These are phyloP conservation scores for Pascua guehoae DNA, from an alignment of 1,284 basidiomycete species.

Conservation along the genomic window DNA sequence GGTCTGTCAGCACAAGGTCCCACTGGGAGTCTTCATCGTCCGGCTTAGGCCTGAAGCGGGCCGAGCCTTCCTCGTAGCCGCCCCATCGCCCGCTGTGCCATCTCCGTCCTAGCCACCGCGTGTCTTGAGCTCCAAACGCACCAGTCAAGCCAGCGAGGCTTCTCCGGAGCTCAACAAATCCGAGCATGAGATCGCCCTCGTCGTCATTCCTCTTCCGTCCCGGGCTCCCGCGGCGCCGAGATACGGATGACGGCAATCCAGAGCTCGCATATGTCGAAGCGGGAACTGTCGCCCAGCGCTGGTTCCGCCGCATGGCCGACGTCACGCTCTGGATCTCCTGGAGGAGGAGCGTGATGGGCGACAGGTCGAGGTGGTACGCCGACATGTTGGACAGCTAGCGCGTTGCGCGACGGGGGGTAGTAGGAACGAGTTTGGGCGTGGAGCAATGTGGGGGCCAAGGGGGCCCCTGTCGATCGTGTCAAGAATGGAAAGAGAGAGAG, in stretches of 20 bases:
- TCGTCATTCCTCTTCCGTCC: conserved; percentile 18
- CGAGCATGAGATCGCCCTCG: conserved; percentile 72
- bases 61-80: not conserved
- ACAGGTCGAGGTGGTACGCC: conserved; percentile 31
- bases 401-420: too few species aligned
- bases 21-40: too few species aligned
- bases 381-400: not conserved
- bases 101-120: too few species aligned
- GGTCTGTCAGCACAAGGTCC: not conserved
- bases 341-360: conserved; percentile 43
- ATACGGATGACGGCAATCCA: conserved; percentile 29
- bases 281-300: conserved; percentile 71
- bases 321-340: conserved; percentile 86
- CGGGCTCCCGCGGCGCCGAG: conserved; percentile 1
- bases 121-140: conserved; percentile 47
- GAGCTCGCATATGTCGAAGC: conserved; percentile 28
- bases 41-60: not conserved
- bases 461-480: too few species aligned
- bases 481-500: too few species aligned
- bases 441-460: too few species aligned
- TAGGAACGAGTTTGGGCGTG: too few species aligned
- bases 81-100: too few species aligned
- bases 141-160: conserved; percentile 68
- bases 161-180: conserved; percentile 81
- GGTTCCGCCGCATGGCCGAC: conserved; percentile 95